Percentiles rank a stretch among this genome's conserved stretches.
These are phyloP conservation scores for Solanum habrochaites DNA, from an alignment of 257 asterid species.

Conservation along the genomic window DNA sequence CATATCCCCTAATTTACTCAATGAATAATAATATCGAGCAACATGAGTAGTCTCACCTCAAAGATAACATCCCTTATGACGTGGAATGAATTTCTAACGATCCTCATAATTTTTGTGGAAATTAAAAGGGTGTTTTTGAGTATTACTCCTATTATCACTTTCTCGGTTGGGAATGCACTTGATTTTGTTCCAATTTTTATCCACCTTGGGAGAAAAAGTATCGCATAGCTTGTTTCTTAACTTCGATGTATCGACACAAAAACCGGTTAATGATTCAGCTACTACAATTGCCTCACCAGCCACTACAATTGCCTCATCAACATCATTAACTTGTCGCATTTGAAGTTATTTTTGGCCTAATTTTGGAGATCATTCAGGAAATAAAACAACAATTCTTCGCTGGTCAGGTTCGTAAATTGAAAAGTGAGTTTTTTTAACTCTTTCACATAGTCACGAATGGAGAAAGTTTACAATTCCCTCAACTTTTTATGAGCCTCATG, in stretches of 20 bases:
- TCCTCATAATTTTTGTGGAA: too few species aligned
- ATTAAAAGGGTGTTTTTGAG: too few species aligned
- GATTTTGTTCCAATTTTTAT: too few species aligned
- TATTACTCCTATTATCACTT: too few species aligned
- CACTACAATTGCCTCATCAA: neutral
- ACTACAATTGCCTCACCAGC: too few species aligned
- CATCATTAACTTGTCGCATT: too few species aligned
- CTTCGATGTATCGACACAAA: rapidly evolving
- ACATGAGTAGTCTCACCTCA: neutral
- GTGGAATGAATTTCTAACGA: neutral
- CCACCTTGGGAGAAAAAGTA: neutral
- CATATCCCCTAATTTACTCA: too few species aligned
- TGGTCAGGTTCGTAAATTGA: neutral
- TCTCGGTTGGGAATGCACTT: rapidly evolving
- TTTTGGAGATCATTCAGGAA: neutral
- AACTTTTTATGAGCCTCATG: rapidly evolving
- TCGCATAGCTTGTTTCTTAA: rapidly evolving
- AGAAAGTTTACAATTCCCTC: neutral
- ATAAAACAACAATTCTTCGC: too few species aligned
- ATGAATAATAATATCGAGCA: too few species aligned
- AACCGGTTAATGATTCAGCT: too few species aligned
- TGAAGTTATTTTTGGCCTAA: neutral
- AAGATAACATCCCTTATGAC: neutral
- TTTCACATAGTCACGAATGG: neutral
- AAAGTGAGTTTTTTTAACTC: neutral